Evolutionary conservation across 2,329 filamentous ascomycete genomes (phyloP).

Genomic region (Penicillium brasilianum): DNA sequence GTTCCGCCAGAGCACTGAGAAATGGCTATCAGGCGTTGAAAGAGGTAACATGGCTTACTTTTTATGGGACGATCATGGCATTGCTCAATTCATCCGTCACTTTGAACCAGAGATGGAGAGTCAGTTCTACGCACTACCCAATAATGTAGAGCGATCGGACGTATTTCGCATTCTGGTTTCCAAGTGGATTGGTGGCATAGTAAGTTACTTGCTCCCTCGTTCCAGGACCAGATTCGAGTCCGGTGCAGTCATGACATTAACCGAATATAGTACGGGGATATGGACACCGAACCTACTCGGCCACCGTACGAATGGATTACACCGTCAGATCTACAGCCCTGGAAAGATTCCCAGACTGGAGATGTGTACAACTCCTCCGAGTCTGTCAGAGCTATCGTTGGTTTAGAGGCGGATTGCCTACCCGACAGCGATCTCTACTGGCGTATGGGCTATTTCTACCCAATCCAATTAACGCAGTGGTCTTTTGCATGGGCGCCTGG

Average conservation of each 20-base stretch:
- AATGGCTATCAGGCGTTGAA: not conserved
- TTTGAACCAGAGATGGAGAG: conserved; percentile 7
- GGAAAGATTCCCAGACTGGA: conserved; percentile 1
- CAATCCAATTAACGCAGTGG: conserved; percentile 6
- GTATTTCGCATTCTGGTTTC: conserved; percentile 9
- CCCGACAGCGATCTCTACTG: conserved; percentile 3
- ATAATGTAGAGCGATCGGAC: conserved; percentile 10
- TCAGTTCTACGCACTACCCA: conserved; percentile 5
- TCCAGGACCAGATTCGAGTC: not conserved
- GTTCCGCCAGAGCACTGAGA: conserved; percentile 2
- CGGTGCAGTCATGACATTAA: not conserved
- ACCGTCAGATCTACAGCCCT: not conserved
- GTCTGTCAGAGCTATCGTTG: conserved; percentile 5
- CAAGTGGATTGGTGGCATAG: conserved; percentile 10
- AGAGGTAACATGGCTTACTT: conserved; percentile 6
- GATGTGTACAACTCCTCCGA: not conserved
- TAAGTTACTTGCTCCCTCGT: not conserved
- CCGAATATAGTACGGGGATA: conserved; percentile 1
- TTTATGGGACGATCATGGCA: conserved; percentile 3
- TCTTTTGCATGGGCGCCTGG: conserved; percentile 9
- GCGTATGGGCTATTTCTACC: conserved; percentile 9
- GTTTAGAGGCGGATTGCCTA: conserved; percentile 6
- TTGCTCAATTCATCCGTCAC: conserved; percentile 6
- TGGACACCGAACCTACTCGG: conserved; percentile 6
- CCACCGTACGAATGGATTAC: conserved; percentile 1